Percentiles rank a stretch among this genome's conserved stretches.
These are phyloP conservation scores for Gremmenia infestans DNA, from an alignment of 2,329 filamentous ascomycete species.

Conservation along the genomic window DNA sequence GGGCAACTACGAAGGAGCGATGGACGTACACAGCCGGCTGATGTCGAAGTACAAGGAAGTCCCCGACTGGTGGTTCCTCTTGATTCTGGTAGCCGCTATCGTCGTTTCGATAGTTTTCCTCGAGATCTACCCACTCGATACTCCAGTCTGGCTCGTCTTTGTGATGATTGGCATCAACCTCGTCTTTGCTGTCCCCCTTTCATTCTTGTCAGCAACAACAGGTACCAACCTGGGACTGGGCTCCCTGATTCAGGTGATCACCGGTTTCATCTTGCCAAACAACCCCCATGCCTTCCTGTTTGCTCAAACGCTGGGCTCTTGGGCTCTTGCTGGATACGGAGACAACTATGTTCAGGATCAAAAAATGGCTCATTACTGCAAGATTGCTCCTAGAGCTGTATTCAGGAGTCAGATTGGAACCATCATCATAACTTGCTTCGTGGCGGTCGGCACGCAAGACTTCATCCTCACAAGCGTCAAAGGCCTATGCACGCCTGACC, in stretches of 20 bases:
- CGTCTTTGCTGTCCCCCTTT: slow-evolving; percentile 34
- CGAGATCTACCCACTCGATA: slow-evolving; percentile 8
- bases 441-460: slow-evolving; percentile 38
- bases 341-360: slow-evolving; percentile 32
- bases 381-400: slow-evolving; percentile 38
- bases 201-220: slow-evolving; percentile 41
- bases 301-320: slow-evolving; percentile 36
- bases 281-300: slow-evolving; percentile 37
- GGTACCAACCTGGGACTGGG: slow-evolving; percentile 40
- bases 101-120: slow-evolving; percentile 33
- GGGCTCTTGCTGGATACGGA: slow-evolving; percentile 36
- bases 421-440: slow-evolving; percentile 39
- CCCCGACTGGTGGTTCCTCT: slow-evolving; percentile 46
- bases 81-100: slow-evolving; percentile 34
- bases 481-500: slow-evolving; percentile 18
- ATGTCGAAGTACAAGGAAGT: slow-evolving; percentile 43
- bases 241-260: slow-evolving; percentile 40
- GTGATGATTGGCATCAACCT: slow-evolving; percentile 34
- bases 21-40: slow-evolving; percentile 39
- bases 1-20: slow-evolving; percentile 39
- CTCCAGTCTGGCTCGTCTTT: slow-evolving; percentile 21
- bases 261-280: slow-evolving; percentile 32
- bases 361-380: slow-evolving; percentile 40
- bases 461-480: slow-evolving; percentile 36
- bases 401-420: slow-evolving; percentile 41